Base-by-base conservation (phyloP, 2,329 filamentous ascomycete species). In the Tolypocladium tropicale region DNA sequence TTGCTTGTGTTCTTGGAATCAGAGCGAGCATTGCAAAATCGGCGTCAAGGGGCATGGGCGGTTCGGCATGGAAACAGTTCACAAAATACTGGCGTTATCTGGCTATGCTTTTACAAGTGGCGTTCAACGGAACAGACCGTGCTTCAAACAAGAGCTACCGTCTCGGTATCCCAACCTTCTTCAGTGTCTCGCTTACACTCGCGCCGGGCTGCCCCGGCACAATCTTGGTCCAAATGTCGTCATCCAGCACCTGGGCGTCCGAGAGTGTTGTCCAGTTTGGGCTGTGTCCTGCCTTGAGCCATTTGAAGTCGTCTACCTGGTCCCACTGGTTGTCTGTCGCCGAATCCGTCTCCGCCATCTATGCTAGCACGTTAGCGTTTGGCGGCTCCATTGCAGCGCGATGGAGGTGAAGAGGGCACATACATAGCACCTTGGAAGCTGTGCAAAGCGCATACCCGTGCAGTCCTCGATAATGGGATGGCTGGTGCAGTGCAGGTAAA, bases 401-500 rank as follows among this genome's bases (percentile, higher is more conserved):
- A 21, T 4, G 18, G 10, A 21, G 3, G 28, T 28, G n/a, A 21
- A 7, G 28, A 5, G 10, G n/a, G 77, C 85, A n/a, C n/a, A 74
- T 73, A 91, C 87, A 73, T 89, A 91, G 58, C 70, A 72, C 25
- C 74, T 70, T 0, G 91, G 91, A 32, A 95, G 74, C 14, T 85
- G 85, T 21, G 89, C 86, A 71, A 99, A 96, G 12, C 86, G 80
- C 67, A 99, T 82, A 16, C 78, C 79, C 28, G 73, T 79, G 68
- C 93, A 97, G 62, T 94, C 87, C 71, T 99, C 94, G 60, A 99
- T 95, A 63, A 99, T 96, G 0, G 94, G 94, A 59, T 91, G 84
- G 64, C 89, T 94, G 1, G 78, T 77, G 67, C 89, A 92, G 61
- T 86, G 81, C 57, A 99, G 76, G 68, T 97, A 97, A 12, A 99